Evolutionary conservation across 2,329 filamentous ascomycete species (phyloP), one percentile per base, ranked within the genome.

Genomic region (Epichloe bromicola): DNA sequence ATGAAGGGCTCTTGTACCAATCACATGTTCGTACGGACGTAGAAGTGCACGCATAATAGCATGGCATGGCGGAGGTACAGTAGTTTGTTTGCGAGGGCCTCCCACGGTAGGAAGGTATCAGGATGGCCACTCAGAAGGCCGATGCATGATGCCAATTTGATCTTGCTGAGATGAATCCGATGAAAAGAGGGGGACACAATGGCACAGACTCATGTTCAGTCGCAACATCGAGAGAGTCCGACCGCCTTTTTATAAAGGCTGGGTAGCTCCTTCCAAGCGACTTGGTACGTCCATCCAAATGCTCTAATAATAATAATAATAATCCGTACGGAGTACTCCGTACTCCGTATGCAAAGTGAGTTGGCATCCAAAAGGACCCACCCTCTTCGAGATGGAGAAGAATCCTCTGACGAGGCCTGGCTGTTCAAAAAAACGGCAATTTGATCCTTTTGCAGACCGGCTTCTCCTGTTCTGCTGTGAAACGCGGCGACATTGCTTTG

Each of bases 341-440:
- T n/a, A n/a, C n/a, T n/a, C n/a, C n/a, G n/a, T n/a, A 56, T 54
- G 53, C 54, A 56, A 48, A 46, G 46, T 56, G 53, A 53, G 53
- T 50, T 56, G 54, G 54, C 54, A 40, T 48, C 40, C 38, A 39
- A 44, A 42, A 39, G 41, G 51, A 34, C 53, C 48, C 52, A 54
- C 53, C 20, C 36, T 43, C 33, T 38, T 38, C 20, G 19, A 33
- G 11, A 11, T 6, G 3, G 10, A 30, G 19, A 45, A 7, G 15
- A 40, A 12, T 8, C 14, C 39, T 41, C 37, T 39, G 39, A 23
- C 17, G 39, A 23, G 19, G 10, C 11, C 17, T 10, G 10, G 39
- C 39, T 41, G 39, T 19, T 36, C 33, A 19, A 37, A 12, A 12
- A 38, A 23, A 38, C 44, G 33, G 12, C 33, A 23, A 14, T 23